A percentile compares a stretch with the other conserved stretches of the same genome.
phyloP scores from a whole-genome alignment of 768 basidiomycete genomes.

The Leccinum boreale region DNA sequence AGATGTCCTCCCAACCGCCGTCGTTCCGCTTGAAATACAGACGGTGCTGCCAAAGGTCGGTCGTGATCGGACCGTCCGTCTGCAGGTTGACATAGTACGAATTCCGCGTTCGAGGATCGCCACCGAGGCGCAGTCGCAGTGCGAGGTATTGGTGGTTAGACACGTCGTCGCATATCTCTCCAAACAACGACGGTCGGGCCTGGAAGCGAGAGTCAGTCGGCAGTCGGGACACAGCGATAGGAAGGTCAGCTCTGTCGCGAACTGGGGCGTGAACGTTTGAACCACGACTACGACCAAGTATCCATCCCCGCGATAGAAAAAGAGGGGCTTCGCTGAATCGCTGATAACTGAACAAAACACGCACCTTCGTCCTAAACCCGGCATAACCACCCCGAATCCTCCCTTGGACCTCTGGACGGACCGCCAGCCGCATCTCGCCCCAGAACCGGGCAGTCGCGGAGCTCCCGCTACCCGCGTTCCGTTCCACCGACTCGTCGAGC shows the following conservation, averaged over 20 bases:
- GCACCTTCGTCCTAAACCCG: slow-evolving; percentile 82
- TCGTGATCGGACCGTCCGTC: slow-evolving; percentile 75
- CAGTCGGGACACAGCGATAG: neutral
- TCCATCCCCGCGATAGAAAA: no score
- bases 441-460: slow-evolving; percentile 66
- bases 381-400: slow-evolving; percentile 84
- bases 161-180: slow-evolving; percentile 81
- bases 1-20: slow-evolving; percentile 77
- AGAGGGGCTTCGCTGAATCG: neutral
- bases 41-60: slow-evolving; percentile 93
- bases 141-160: slow-evolving; percentile 78
- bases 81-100: slow-evolving; percentile 95
- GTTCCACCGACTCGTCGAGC: slow-evolving; percentile 52
- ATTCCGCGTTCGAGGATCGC: slow-evolving; percentile 70
- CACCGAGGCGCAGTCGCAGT: slow-evolving; percentile 73
- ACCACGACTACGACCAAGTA: no score
- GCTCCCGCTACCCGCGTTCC: slow-evolving; percentile 44
- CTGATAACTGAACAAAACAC: slow-evolving; percentile 1
- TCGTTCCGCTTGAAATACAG: slow-evolving; percentile 71
- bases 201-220: slow-evolving; percentile 26
- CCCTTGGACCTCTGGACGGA: slow-evolving; percentile 63
- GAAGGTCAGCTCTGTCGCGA: neutral
- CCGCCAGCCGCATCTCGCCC: slow-evolving; percentile 73
- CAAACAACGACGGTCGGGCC: slow-evolving; percentile 82
- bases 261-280: no score